Evolutionary conservation across 1,284 basidiomycete species (phyloP).

Genomic region (Boletus calvinii): DNA sequence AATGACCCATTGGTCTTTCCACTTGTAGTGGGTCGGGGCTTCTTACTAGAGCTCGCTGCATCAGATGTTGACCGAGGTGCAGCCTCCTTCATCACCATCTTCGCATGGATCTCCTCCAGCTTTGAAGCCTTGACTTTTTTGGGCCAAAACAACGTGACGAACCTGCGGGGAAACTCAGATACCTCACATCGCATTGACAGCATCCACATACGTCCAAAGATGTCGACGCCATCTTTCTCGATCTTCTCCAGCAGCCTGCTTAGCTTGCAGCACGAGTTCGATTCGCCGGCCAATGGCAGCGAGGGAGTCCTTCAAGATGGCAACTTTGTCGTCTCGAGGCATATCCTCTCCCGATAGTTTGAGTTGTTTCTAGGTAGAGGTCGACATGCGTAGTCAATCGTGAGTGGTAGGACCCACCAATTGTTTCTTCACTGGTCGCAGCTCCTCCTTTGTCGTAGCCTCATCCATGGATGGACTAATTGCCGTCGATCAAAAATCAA

Average conservation of each 20-base stretch:
- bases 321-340: conserved; percentile 92
- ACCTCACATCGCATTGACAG: conserved; percentile 1
- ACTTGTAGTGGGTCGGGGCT: conserved; percentile 48
- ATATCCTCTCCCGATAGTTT: conserved; percentile 92
- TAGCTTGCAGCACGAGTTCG: conserved; percentile 77
- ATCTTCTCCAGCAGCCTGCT: conserved; percentile 76
- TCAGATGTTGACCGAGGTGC: conserved; percentile 48
- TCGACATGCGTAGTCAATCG: conserved; percentile 9
- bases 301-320: conserved; percentile 93
- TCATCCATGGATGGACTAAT: conserved; percentile 95
- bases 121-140: conserved; percentile 92
- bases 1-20: conserved; percentile 49
- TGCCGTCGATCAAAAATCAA: conserved; percentile 4
- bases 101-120: conserved; percentile 89
- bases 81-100: conserved; percentile 85
- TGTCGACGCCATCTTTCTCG: conserved; percentile 88
- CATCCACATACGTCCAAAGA: conserved; percentile 83
- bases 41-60: conserved; percentile 46
- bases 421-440: conserved; percentile 96
- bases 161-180: conserved; percentile 46
- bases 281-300: conserved; percentile 93
- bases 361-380: conserved; percentile 76
- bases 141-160: conserved; percentile 96
- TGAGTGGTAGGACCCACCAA: conserved; percentile 54
- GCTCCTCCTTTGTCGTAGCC: conserved; percentile 88